Conservation (phyloP, 2,329 filamentous ascomycete species). For the Cryoendolithus antarcticus region DNA sequence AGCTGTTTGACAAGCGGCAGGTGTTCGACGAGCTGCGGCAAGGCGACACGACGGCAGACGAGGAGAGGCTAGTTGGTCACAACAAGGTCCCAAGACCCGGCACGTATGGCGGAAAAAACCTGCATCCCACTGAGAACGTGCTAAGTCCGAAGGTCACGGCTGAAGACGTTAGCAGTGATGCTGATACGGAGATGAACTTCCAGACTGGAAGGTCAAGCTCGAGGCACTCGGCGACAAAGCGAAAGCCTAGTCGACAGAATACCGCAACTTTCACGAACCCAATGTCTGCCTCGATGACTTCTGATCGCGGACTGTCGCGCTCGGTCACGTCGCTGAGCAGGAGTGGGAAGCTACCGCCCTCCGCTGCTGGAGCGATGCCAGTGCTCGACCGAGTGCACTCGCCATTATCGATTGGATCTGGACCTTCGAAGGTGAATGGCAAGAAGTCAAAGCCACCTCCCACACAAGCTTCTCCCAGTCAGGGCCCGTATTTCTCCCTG, state of each 20-base stretch:
- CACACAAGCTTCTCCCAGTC: conserved; percentile 1
- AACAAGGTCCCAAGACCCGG: conserved; percentile 53
- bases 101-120: conserved; percentile 63
- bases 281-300: conserved; percentile 18
- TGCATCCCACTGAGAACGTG: conserved; percentile 86
- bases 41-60: conserved; percentile 79
- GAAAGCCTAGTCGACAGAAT: conserved; percentile 25
- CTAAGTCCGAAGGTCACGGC: conserved; percentile 44
- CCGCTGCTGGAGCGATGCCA: conserved; percentile 14
- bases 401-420: conserved; percentile 17
- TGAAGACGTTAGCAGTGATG: conserved; percentile 20
- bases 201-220: conserved; percentile 22
- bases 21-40: conserved; percentile 87
- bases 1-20: conserved; percentile 86
- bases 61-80: conserved; percentile 79
- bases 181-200: conserved; percentile 23
- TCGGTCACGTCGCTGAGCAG: conserved; percentile 15
- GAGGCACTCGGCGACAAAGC: conserved; percentile 17
- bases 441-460: conserved; percentile 2
- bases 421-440: conserved; percentile 12
- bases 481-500: conserved; percentile 37
- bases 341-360: conserved; percentile 9
- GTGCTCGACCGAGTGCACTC: conserved; percentile 18
- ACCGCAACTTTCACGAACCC: conserved; percentile 29
- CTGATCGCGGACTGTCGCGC: conserved; percentile 14